Conservation (phyloP, 2,329 filamentous ascomycete genomes). For the Sarocladium strictum region DNA sequence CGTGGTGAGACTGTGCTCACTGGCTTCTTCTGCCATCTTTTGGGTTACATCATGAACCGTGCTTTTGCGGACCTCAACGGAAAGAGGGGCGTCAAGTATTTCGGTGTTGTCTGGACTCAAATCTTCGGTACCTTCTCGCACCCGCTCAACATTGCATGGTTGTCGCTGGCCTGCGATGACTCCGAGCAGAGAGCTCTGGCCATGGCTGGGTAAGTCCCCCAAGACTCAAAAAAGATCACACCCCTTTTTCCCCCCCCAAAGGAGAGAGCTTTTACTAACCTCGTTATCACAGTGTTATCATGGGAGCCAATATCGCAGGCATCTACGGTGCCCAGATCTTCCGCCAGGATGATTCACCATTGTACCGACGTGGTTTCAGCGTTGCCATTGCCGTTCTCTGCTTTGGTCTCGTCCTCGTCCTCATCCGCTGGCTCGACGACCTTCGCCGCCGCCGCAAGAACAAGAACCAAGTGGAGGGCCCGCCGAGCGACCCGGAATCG, state of each 20-base stretch:
- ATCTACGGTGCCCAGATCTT: conserved; percentile 58
- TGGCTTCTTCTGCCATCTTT: conserved; percentile 38
- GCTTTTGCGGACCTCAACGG: conserved; percentile 38
- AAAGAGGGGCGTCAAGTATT: conserved; percentile 39
- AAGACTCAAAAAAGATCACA: neutral
- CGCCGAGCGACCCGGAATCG: neutral
- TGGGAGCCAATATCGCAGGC: conserved; percentile 55
- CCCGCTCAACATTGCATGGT: conserved; percentile 54
- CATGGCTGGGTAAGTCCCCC: conserved; percentile 45
- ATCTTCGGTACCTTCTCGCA: conserved; percentile 49
- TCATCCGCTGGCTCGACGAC: conserved; percentile 38
- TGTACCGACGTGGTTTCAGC: conserved; percentile 45
- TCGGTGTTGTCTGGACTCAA: conserved; percentile 51
- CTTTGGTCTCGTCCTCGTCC: conserved; percentile 34
- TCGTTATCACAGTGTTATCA: conserved; percentile 39
- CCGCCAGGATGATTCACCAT: conserved; percentile 43
- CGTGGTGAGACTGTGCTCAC: conserved; percentile 47
- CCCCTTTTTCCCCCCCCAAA: neutral
- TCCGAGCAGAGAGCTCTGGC: conserved; percentile 53
- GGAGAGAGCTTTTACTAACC: neutral
- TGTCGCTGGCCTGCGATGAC: conserved; percentile 49
- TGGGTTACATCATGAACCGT: conserved; percentile 49
- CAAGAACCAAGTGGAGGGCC: neutral
- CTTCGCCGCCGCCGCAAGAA: conserved; percentile 15
- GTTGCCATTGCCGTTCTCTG: conserved; percentile 37